These are phyloP conservation scores for Hysterangium stoloniferum DNA, from an alignment of 768 basidiomycete species.

Conservation along the genomic window DNA sequence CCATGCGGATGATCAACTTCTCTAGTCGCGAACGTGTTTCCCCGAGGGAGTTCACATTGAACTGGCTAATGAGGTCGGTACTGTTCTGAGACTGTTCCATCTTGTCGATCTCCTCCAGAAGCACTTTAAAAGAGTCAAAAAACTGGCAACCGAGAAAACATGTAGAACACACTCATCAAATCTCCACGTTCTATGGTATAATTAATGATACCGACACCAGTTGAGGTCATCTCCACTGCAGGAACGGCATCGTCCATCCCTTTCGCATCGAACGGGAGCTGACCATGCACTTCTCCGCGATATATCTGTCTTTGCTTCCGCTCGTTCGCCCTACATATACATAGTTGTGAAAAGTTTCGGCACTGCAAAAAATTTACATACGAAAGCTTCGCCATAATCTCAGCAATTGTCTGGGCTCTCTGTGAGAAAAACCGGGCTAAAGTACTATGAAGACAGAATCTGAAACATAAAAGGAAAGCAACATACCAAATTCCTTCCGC, in stretches of 20 bases:
- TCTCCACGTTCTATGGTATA: constrained; percentile 64
- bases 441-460: constrained; percentile 7
- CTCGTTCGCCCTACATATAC: constrained; percentile 52
- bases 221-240: constrained; percentile 69
- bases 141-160: background rate
- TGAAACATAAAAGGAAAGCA: background rate
- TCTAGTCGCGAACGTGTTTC: constrained; percentile 58
- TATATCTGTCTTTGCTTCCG: constrained; percentile 80
- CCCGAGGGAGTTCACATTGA: constrained; percentile 41
- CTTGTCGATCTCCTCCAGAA: constrained; percentile 57
- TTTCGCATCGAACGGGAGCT: constrained; percentile 77
- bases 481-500: constrained; percentile 80
- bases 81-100: constrained; percentile 35
- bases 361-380: constrained; percentile 29
- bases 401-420: constrained; percentile 70
- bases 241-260: constrained; percentile 80
- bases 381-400: constrained; percentile 85
- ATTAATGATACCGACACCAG: constrained; percentile 49
- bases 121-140: constrained; percentile 30
- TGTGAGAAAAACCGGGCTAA: constrained; percentile 74
- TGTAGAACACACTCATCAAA: constrained; percentile 52
- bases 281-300: constrained; percentile 72
- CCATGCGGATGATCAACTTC: constrained; percentile 69
- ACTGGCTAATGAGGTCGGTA: background rate
- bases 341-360: background rate